These are phyloP conservation scores for Rehmannia glutinosa DNA, from an alignment of 257 asterid species.

Conservation along the genomic window DNA sequence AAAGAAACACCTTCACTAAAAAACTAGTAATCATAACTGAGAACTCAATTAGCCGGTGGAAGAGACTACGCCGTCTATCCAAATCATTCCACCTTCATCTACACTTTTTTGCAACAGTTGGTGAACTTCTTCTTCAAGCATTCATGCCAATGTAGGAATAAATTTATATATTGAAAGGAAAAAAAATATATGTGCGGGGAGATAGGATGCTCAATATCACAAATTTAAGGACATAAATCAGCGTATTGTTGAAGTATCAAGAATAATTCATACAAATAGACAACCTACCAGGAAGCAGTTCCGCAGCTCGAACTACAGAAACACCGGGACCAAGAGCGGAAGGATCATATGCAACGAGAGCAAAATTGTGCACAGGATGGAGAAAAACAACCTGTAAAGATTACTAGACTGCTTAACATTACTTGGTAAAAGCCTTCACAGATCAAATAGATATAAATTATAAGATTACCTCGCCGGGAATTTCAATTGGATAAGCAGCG, in stretches of 20 bases:
- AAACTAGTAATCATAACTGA: no score
- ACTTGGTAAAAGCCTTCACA: slow-evolving; percentile 8
- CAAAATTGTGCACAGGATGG: slow-evolving; percentile 97
- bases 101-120: not conserved
- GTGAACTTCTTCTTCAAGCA: not conserved
- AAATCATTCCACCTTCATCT: slow-evolving; percentile 6
- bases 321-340: slow-evolving; percentile 83
- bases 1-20: no score
- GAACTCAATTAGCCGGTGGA: not conserved
- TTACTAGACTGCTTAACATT: slow-evolving; percentile 12
- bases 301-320: slow-evolving; percentile 88
- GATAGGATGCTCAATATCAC: not conserved
- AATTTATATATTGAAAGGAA: not conserved
- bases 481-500: slow-evolving; percentile 99
- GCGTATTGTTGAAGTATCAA: no score
- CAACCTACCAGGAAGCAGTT: slow-evolving; percentile 87
- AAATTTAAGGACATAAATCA: not conserved
- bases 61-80: not conserved
- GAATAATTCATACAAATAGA: not conserved
- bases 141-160: not conserved
- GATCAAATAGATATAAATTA: slow-evolving; percentile 11
- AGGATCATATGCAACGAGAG: slow-evolving; percentile 95
- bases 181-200: not conserved
- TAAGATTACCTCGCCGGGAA: slow-evolving; percentile 85
- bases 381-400: slow-evolving; percentile 85